Evolutionary conservation across 352 stramenopile species (phyloP).

Genomic region (Globisporangium okanoganense): DNA sequence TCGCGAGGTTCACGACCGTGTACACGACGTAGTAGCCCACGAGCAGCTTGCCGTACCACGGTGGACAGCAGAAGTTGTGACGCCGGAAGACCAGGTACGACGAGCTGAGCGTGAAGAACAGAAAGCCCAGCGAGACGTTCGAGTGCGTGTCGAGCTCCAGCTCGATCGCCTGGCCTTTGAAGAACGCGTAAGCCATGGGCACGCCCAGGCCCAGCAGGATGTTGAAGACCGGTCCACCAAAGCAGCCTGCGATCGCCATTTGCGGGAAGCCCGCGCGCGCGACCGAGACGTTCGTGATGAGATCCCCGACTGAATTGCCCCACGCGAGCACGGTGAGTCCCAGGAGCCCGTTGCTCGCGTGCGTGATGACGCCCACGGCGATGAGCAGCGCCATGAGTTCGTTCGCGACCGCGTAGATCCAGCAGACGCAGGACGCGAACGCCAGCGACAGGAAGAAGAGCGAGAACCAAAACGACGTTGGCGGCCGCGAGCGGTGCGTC

Average conservation of each 20-base stretch:
- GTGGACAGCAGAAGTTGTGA: slow-evolving; percentile 53
- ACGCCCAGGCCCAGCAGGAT: slow-evolving; percentile 75
- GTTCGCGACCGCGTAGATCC: slow-evolving; percentile 89
- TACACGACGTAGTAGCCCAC: slow-evolving; percentile 68
- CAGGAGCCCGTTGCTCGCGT: slow-evolving; percentile 69
- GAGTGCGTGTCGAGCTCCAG: slow-evolving; percentile 65
- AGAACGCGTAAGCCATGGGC: slow-evolving; percentile 59
- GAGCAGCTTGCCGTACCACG: slow-evolving; percentile 72
- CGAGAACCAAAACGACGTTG: slow-evolving; percentile 39
- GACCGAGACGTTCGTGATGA: slow-evolving; percentile 83
- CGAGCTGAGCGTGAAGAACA: slow-evolving; percentile 48
- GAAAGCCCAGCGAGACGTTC: slow-evolving; percentile 66
- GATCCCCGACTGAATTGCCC: slow-evolving; percentile 82
- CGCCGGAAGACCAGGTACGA: slow-evolving; percentile 52
- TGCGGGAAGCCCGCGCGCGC: slow-evolving; percentile 73
- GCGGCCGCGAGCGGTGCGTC: slow-evolving; percentile 60
- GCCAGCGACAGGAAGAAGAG: slow-evolving; percentile 62
- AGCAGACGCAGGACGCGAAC: slow-evolving; percentile 84
- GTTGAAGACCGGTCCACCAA: slow-evolving; percentile 81
- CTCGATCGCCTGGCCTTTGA: slow-evolving; percentile 34
- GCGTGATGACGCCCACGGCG: slow-evolving; percentile 69
- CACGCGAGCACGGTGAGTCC: slow-evolving; percentile 79
- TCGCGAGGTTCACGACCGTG: slow-evolving; percentile 60
- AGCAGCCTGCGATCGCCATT: slow-evolving; percentile 86
- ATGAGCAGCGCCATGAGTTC: slow-evolving; percentile 85